Evolutionary conservation across 202 grass and related monocot genomes (phyloP).

Genomic region (Miscanthus sacchariflorus): DNA sequence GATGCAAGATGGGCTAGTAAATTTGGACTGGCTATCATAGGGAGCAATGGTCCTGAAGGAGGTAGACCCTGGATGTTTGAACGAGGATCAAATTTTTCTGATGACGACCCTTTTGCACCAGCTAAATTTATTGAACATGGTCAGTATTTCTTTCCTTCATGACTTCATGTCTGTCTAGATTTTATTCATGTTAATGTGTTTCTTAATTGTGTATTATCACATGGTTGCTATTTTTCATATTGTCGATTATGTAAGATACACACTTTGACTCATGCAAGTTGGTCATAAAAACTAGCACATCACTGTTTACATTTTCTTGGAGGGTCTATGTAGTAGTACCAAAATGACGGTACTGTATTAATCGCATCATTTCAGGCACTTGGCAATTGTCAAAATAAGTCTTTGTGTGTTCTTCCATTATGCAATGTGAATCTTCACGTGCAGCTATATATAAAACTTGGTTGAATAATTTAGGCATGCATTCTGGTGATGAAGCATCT

Average conservation of each 20-base stretch:
- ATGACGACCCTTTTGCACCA: background rate
- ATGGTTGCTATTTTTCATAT: background rate
- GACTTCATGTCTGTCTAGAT: background rate
- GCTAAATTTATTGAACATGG: background rate
- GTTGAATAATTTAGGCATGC: background rate
- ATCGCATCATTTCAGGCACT: background rate
- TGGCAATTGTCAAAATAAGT: background rate
- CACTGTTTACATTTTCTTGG: background rate
- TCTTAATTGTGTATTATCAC: background rate
- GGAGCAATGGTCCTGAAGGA: background rate
- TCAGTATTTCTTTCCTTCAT: background rate
- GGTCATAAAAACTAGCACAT: background rate
- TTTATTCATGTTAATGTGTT: background rate
- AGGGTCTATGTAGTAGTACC: background rate
- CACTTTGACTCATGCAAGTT: background rate
- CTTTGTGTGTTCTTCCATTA: background rate
- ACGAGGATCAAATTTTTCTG: conserved; percentile 1
- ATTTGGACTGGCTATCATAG: background rate
- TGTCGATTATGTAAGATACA: background rate
- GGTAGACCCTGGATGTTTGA: background rate
- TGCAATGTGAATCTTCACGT: background rate
- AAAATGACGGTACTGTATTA: background rate
- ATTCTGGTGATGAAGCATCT: background rate
- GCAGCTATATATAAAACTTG: background rate
- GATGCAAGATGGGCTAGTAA: background rate